Evolutionary conservation across 2,329 filamentous ascomycete genomes (phyloP), one percentile per base, ranked within the genome.

Genomic region (Verticillium dahliae): DNA sequence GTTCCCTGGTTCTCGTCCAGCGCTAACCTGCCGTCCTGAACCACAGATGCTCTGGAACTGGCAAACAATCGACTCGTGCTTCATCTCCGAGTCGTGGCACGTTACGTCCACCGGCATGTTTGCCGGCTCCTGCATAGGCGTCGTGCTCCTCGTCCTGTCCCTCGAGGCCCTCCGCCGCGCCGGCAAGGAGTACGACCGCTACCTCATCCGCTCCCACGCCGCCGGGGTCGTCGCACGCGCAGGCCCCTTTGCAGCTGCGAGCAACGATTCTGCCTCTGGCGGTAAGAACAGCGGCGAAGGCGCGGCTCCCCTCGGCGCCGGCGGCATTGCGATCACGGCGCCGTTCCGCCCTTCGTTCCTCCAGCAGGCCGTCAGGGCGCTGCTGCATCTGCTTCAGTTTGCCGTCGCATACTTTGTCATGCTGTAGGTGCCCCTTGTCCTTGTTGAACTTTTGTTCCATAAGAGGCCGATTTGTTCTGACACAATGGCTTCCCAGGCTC

Each of bases 331-430:
- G 18, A 11, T 50, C 4, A 63, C 73, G 4, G 73, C 72, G 2
- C 69, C 74, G 0, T 79, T 82, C 74, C 75, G 84, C 68, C 89
- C 89, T 0, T 89, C 77, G 11, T 45, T 88, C 1, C 67, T 82
- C 31, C 87, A 94, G 73, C 90, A 94, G 70, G 75, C 82, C 0
- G 70, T 89, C 4, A 83, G 90, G 6, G 87, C 90, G 0, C 65
- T 87, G 4, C 72, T 94, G 22, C 89, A 93, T 67, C 86, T 87
- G 75, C 61, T 85, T 4, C 89, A 90, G 66, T 91, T 94, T 68
- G 86, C 85, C 0, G 82, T 92, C 1, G 90, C 89, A 2, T 95
- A 94, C 72, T 86, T 94, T 67, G 74, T 94, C 69, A 94, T 95
- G 91, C 75, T 90, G 76, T 75, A 71, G 68, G 73, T 67, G 27